phyloP scores from a whole-genome alignment of 306 rosid species.

The Cicer judaicum region DNA sequence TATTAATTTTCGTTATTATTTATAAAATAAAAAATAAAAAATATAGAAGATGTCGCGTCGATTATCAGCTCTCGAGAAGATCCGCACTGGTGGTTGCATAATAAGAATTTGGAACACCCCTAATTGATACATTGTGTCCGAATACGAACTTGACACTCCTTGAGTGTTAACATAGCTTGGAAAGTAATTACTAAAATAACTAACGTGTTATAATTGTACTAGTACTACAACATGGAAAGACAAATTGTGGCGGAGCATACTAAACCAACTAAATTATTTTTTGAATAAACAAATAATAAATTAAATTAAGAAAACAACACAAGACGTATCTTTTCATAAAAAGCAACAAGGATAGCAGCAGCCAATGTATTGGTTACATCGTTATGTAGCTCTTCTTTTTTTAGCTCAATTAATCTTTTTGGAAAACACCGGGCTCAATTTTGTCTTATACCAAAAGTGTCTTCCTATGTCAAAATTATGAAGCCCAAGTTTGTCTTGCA shows the following conservation, averaged over 20 bases:
- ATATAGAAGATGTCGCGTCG: too few species aligned
- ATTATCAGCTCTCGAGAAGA: too few species aligned
- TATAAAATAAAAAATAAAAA: too few species aligned
- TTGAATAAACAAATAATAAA: too few species aligned
- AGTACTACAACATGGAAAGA: not conserved
- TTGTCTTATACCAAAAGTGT: not conserved
- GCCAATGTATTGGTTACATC: slow-evolving; percentile 44
- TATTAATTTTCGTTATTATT: too few species aligned
- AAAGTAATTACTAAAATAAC: too few species aligned
- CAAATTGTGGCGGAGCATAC: slow-evolving; percentile 1
- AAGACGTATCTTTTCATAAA: not conserved
- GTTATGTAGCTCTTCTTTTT: slow-evolving; percentile 3
- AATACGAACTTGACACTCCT: too few species aligned
- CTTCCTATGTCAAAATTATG: not conserved
- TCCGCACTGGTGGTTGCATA: too few species aligned
- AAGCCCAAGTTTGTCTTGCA: not conserved
- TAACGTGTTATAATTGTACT: not conserved
- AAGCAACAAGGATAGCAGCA: slow-evolving; percentile 36
- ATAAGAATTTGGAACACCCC: too few species aligned
- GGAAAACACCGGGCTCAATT: slow-evolving; percentile 41
- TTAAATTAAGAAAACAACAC: too few species aligned
- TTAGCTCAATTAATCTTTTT: slow-evolving; percentile 34
- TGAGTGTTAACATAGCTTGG: too few species aligned
- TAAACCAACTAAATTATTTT: not conserved
- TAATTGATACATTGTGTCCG: too few species aligned